These are phyloP conservation scores for Eucalyptus viminalis DNA, from an alignment of 345 rosid species.

Conservation along the genomic window DNA sequence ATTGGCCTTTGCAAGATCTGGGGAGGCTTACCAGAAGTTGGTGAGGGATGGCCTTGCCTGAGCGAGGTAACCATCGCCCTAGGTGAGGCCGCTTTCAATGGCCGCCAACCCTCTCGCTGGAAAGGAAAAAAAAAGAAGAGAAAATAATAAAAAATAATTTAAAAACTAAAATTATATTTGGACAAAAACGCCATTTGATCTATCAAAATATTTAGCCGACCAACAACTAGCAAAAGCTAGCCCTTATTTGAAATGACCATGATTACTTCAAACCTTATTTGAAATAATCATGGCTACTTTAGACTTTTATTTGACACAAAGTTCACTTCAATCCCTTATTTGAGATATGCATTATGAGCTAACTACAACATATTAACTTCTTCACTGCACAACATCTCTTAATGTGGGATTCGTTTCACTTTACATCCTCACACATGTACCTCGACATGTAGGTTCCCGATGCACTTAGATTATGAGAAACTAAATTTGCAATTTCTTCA, in stretches of 20 bases:
- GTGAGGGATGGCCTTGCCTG: too few species aligned
- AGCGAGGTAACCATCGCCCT: fast-evolving
- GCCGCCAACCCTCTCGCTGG: fast-evolving
- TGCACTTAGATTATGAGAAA: not conserved
- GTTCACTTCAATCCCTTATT: fast-evolving
- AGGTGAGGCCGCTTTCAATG: too few species aligned
- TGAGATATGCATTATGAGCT: not conserved
- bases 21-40: fast-evolving
- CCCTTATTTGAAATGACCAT: too few species aligned
- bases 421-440: not conserved
- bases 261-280: fast-evolving
- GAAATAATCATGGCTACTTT: too few species aligned
- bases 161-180: too few species aligned
- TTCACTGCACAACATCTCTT: not conserved
- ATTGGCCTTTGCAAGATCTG: fast-evolving
- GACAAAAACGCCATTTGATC: too few species aligned
- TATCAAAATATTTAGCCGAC: too few species aligned
- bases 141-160: too few species aligned
- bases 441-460: not conserved
- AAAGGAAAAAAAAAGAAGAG: too few species aligned
- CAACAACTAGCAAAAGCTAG: fast-evolving
- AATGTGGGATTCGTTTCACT: not conserved
- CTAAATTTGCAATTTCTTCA: not conserved
- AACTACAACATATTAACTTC: not conserved
- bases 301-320: fast-evolving